These are phyloP conservation scores for Nicotiana undulata DNA, from an alignment of 257 asterid genomes.

Conservation along the genomic window DNA sequence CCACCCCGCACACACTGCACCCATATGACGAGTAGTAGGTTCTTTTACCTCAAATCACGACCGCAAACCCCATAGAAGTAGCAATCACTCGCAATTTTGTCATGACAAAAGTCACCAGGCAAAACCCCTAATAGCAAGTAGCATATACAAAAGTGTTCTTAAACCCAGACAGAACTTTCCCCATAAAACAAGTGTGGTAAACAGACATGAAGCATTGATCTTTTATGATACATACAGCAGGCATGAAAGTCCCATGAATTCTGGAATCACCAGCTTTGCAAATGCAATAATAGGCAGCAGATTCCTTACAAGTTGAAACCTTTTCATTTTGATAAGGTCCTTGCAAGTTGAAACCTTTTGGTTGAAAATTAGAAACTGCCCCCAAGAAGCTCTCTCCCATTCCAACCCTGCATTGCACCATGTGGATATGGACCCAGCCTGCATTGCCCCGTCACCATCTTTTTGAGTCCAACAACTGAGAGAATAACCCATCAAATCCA, in stretches of 20 bases:
- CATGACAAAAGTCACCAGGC: not conserved
- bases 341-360: not conserved
- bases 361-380: not conserved
- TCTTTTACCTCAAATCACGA: not conserved
- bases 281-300: not conserved
- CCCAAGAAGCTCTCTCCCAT: not conserved
- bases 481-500: not conserved
- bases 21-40: not conserved
- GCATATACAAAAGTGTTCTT: not conserved
- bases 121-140: not conserved
- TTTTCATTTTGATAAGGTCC: not conserved
- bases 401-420: not conserved
- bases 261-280: not conserved
- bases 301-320: not conserved
- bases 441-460: not conserved
- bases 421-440: not conserved
- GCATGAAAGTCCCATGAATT: not conserved
- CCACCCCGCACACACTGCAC: not conserved
- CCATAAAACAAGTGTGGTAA: not conserved
- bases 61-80: not conserved
- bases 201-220: not conserved
- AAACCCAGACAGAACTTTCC: not conserved
- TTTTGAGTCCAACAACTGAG: not conserved
- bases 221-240: not conserved
- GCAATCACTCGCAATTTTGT: not conserved